phyloP scores from a whole-genome alignment of 1,139 yeast species.

The Debaryomycetaceae sp. region DNA sequence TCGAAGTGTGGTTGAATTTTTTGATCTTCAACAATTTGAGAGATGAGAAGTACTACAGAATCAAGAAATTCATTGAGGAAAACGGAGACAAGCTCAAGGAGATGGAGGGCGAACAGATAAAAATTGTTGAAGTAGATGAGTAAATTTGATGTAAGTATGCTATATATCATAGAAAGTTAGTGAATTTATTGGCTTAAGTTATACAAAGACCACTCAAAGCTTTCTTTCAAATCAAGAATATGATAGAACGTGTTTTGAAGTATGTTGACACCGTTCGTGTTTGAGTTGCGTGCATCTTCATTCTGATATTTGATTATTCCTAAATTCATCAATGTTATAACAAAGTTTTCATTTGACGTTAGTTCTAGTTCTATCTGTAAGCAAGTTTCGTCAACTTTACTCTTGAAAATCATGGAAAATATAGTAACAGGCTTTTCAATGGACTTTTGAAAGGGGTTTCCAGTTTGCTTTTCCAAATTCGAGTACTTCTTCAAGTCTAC shows the following conservation, averaged over 20 bases:
- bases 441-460: slow-evolving; percentile 39
- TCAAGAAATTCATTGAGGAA: slow-evolving; percentile 35
- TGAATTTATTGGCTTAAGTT: slow-evolving; percentile 17
- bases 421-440: slow-evolving; percentile 33
- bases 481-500: slow-evolving; percentile 22
- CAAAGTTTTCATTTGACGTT: slow-evolving; percentile 41
- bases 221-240: slow-evolving; percentile 58
- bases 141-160: slow-evolving; percentile 4
- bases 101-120: slow-evolving; percentile 26
- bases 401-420: slow-evolving; percentile 17
- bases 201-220: slow-evolving; percentile 59
- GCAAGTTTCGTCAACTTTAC: slow-evolving; percentile 12
- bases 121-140: slow-evolving; percentile 20
- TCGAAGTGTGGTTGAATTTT: slow-evolving; percentile 71
- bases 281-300: slow-evolving; percentile 24
- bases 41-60: slow-evolving; percentile 54
- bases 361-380: slow-evolving; percentile 29
- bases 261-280: slow-evolving; percentile 35
- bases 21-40: slow-evolving; percentile 59
- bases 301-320: slow-evolving; percentile 31
- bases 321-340: slow-evolving; percentile 32
- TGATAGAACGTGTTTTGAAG: slow-evolving; percentile 54
- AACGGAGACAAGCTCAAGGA: slow-evolving; percentile 30
- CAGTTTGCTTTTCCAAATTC: slow-evolving; percentile 17
- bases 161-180: not conserved